Evolutionary conservation across 306 rosid species (phyloP), one percentile per base, ranked within the genome.

Genomic region (Vigna radiata): DNA sequence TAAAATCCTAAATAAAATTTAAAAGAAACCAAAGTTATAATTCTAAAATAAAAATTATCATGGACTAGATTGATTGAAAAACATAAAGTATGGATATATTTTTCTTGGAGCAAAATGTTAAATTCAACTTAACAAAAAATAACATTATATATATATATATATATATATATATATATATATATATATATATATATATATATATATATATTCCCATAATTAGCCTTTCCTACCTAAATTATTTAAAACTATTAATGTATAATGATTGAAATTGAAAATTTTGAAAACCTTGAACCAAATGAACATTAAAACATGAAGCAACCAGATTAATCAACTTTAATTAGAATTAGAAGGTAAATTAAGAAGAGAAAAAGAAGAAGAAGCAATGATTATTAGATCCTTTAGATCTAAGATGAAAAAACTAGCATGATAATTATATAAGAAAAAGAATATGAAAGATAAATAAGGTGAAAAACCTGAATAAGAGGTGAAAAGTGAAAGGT

Each of bases 381-480:
- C 36, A 25, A 27, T 27, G 10, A 39, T 39, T 59, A 27, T 25
- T 59, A 27, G 18, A 59, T 27, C 2, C 29, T 59, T 56, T 25
- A 59, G 41, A 25, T 27, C 18, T 27, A 13, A 7, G 44, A 43
- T 2, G 1, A 10, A 43, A 3, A 43, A 43, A 43, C 1, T 43
- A 43, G 14, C 15, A 43, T 2, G 48, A 43, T 43, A 6, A 43
- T 43, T 10, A 10, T 39, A 7, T 33, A 4, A 4, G 31, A 25
- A 15, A 25, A 31, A 61, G 27, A 23, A 37, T n/a, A 12, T 13
- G 33, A 27, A 54, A 6, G 0, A 6, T 11, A 9, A 18, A 2
- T 17, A n/a, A 19, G 19, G 43, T 14, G 8, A 37, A 15, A 14
- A 33, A 77, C 82, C 82, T 71, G 82, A 70, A 70, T 2, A 4